Evolutionary conservation across 306 rosid genomes (phyloP).

Genomic region (Citrullus mucosospermus): DNA sequence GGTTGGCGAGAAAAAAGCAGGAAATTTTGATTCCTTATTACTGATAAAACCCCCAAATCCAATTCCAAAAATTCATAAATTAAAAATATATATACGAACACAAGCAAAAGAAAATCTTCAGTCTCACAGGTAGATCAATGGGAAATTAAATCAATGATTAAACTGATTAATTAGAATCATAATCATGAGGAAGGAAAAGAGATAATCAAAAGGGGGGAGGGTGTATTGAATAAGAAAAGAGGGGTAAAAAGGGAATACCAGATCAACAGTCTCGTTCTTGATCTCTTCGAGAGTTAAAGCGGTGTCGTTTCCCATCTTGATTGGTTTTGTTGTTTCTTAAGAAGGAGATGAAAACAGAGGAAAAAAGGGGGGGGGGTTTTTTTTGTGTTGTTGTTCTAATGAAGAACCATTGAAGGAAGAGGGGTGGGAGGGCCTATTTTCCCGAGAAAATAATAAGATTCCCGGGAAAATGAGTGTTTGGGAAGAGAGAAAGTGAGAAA

Average conservation of each 20-base stretch:
- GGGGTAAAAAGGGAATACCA: slow-evolving; percentile 29
- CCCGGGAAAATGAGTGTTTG: slow-evolving; percentile 2
- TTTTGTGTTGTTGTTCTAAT: not conserved
- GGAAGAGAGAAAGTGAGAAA: not conserved
- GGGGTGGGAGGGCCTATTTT: not conserved
- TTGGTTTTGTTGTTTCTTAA: not conserved
- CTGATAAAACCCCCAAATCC: not conserved
- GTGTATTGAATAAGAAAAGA: not conserved
- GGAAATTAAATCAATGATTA: not conserved
- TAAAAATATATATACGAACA: not conserved
- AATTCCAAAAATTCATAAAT: not conserved
- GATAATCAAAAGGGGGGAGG: not conserved
- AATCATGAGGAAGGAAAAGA: not conserved
- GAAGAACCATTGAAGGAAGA: not conserved
- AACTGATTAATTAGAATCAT: not conserved
- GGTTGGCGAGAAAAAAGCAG: slow-evolving; percentile 13
- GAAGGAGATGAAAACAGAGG: too few species aligned
- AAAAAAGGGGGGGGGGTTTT: not conserved
- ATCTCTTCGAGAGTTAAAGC: slow-evolving; percentile 56
- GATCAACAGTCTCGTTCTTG: slow-evolving; percentile 88
- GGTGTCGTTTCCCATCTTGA: slow-evolving; percentile 9
- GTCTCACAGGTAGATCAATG: not conserved
- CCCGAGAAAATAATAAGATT: not conserved
- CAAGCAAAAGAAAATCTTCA: too few species aligned
- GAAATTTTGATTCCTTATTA: not conserved